Evolutionary conservation across 768 basidiomycete species (phyloP), one percentile per base, ranked within the genome.

Genomic region (Mycena floridula): DNA sequence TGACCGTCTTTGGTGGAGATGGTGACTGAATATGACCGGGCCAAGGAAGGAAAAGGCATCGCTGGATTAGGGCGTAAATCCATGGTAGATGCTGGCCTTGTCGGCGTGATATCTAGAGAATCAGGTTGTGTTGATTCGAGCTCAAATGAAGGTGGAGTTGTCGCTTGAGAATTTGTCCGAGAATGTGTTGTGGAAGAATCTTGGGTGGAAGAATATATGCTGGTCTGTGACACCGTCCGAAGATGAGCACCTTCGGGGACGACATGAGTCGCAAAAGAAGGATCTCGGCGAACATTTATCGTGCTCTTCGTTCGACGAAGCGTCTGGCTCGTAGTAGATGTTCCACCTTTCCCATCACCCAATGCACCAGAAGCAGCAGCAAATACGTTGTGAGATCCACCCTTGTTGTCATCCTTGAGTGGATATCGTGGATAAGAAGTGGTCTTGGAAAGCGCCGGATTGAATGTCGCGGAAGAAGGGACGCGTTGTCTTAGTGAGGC

Each of bases 1-100:
- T 85, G 80, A 0, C 91, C 91, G 52, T 91, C 88, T 30, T 73
- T 78, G 0, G 82, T 89, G 4, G 86, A 81, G n/a, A 92, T 82
- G 1, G 53, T 32, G 59, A 62, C 18, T 45, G 50, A 13, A 54
- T 56, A 41, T 15, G 62, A 55, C 26, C 53, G 53, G 18, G 54
- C 40, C 43, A 46, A 36, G 25, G 48, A 46, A 30, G 42, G 28
- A 9, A 43, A 32, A 12, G 42, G 35, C 37, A 35, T 25, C 27
- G 43, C 32, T 5, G 53, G 42, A 32, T 40, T 41, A 16, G 30
- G 15, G 28, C 37, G 25, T n/a, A 36, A n/a, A 40, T 42, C 35
- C 27, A 42, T 50, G 2, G 54, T 40, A 43, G 23, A 32, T 23
- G 46, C 16, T n/a, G 27, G 45, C 11, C 25, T 18, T 18, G 38